Conservation (phyloP, 2,329 filamentous ascomycete species). For the Bipolaris oryzae region DNA sequence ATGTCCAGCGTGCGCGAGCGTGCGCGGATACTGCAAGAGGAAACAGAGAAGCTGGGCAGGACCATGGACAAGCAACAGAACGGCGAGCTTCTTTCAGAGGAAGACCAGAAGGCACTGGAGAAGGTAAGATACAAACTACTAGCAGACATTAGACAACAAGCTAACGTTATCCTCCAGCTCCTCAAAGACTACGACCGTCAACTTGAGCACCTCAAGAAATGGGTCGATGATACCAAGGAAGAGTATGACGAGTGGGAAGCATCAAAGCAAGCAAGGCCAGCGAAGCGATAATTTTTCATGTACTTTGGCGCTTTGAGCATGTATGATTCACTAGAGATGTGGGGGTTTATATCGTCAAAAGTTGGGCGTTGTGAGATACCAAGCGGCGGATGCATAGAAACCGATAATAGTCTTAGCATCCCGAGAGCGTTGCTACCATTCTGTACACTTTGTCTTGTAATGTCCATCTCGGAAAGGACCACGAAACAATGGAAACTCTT, state of each 20-base stretch:
- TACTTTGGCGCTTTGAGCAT: conserved; percentile 8
- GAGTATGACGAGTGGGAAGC: conserved; percentile 64
- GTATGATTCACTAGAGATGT: conserved; percentile 22
- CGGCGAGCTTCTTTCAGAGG: conserved; percentile 64
- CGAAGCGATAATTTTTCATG: conserved; percentile 28
- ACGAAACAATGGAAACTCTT: not conserved
- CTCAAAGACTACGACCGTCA: conserved; percentile 83
- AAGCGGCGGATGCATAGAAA: conserved; percentile 15
- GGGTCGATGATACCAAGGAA: conserved; percentile 63
- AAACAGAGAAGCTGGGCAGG: conserved; percentile 71
- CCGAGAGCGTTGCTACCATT: not conserved
- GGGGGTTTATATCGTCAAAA: conserved; percentile 22
- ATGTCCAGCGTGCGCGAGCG: conserved; percentile 77
- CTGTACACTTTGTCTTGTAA: not conserved
- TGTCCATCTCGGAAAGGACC: not conserved
- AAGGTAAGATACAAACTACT: conserved; percentile 61
- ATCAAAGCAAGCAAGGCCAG: conserved; percentile 32
- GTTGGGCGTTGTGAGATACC: conserved; percentile 24
- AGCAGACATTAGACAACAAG: not conserved
- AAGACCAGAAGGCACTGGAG: conserved; percentile 73
- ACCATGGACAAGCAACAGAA: conserved; percentile 54
- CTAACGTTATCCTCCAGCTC: conserved; percentile 59
- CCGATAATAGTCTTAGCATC: conserved; percentile 3
- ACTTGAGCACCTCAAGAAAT: conserved; percentile 73
- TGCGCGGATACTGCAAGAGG: conserved; percentile 72